Evolutionary conservation across 176 grass and related monocot species (phyloP).

Genomic region (Juncus inflexus): DNA sequence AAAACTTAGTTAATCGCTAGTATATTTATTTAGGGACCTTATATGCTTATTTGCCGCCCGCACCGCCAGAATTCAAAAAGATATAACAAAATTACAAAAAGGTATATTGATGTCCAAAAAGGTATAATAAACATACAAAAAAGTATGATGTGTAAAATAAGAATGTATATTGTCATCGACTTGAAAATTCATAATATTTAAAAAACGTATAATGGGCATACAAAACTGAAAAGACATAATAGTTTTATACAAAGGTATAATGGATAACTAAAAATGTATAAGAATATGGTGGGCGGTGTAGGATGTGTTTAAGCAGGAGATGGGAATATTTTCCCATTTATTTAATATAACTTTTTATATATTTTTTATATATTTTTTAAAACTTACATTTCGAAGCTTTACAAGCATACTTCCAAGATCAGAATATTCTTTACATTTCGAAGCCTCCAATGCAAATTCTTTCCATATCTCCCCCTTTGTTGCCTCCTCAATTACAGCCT

Average conservation of each 20-base stretch:
- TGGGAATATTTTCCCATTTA: too few species aligned
- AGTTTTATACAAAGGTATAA: too few species aligned
- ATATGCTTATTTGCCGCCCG: not conserved
- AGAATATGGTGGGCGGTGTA: too few species aligned
- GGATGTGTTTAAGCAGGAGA: too few species aligned
- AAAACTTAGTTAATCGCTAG: not conserved
- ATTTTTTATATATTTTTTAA: not conserved
- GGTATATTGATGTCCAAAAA: not conserved
- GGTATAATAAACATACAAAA: not conserved
- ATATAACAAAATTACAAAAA: slow-evolving; percentile 7
- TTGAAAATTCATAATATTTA: not conserved
- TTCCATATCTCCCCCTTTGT: slow-evolving; percentile 65
- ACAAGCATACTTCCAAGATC: slow-evolving; percentile 93
- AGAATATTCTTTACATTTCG: slow-evolving; percentile 62
- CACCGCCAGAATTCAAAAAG: too few species aligned
- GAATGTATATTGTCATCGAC: too few species aligned
- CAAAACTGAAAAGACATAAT: not conserved
- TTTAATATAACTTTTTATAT: too few species aligned
- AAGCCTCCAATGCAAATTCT: slow-evolving; percentile 75
- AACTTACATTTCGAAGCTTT: slow-evolving; percentile 79
- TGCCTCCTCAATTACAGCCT: slow-evolving; percentile 85
- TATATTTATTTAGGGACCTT: not conserved
- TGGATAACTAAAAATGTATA: too few species aligned
- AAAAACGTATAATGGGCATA: too few species aligned
- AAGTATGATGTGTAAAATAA: too few species aligned